phyloP scores from a whole-genome alignment of 305 asterid species.

The Stenogyne calaminthoides region DNA sequence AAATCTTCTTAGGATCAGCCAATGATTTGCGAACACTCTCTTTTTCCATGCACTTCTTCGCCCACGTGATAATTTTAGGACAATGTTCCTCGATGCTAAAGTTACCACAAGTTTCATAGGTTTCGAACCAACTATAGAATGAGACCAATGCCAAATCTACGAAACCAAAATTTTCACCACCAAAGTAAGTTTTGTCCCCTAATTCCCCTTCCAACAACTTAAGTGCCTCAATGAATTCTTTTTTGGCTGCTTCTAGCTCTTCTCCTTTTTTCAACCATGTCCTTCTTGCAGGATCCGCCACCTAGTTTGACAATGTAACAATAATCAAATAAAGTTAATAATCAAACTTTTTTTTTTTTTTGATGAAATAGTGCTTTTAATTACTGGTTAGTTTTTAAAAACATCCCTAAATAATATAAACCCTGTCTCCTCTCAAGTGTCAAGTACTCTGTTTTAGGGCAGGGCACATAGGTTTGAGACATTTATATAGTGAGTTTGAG shows the following conservation, averaged over 20 bases:
- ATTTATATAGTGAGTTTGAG: too few species aligned
- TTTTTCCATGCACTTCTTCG: constrained; percentile 13
- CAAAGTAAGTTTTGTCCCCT: constrained; percentile 20
- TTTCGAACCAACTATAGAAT: constrained; percentile 8
- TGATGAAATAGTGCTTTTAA: too few species aligned
- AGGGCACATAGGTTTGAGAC: too few species aligned
- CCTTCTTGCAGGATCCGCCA: neutral
- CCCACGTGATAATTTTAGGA: constrained; percentile 18
- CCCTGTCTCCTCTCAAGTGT: too few species aligned
- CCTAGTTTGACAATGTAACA: neutral
- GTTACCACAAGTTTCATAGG: neutral
- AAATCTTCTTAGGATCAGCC: constrained; percentile 14
- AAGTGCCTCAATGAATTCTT: neutral
- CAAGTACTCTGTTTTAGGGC: too few species aligned
- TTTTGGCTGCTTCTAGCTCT: constrained; percentile 20
- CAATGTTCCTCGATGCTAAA: constrained; percentile 16
- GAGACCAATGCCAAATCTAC: neutral
- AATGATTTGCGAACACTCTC: constrained; percentile 20
- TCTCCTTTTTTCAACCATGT: constrained; percentile 12
- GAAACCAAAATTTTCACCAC: constrained; percentile 8
- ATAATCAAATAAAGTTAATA: neutral
- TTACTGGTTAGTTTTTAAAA: too few species aligned
- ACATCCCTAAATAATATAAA: too few species aligned
- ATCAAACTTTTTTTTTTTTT: too few species aligned
- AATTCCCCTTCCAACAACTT: constrained; percentile 17